Conservation (phyloP, 768 basidiomycete species). For the Piloderma croceum region DNA sequence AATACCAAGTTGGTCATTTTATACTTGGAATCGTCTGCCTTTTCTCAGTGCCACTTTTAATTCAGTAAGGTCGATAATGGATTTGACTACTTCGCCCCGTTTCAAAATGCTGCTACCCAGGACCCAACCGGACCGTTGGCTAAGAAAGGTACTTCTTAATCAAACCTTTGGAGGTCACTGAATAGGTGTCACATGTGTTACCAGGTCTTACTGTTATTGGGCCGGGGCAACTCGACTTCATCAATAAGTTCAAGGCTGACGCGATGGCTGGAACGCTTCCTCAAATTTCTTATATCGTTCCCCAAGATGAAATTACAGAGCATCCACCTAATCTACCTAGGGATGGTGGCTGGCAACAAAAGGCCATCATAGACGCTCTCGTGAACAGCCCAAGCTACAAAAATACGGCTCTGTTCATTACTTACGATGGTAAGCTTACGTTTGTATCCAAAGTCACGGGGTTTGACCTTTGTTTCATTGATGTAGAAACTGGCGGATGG, state of each 20-base stretch:
- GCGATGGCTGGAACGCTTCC: too few species aligned
- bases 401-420: constrained; percentile 5
- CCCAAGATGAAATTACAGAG: constrained; percentile 6
- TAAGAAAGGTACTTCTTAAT: constrained; percentile 1
- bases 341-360: constrained; percentile 5
- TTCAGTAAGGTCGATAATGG: constrained; percentile 5
- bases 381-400: constrained; percentile 6
- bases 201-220: too few species aligned
- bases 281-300: too few species aligned
- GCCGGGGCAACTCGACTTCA: too few species aligned
- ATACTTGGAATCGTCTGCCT: not conserved
- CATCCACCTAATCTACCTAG: constrained; percentile 5
- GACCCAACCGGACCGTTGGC: constrained; percentile 3
- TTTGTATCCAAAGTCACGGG: constrained; percentile 5
- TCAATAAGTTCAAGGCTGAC: too few species aligned
- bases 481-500: not conserved
- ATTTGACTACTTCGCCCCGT: constrained; percentile 1
- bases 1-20: constrained; percentile 1
- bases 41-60: too few species aligned
- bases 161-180: too few species aligned
- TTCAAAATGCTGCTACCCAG: constrained; percentile 1
- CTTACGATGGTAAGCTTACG: constrained; percentile 5
- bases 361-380: constrained; percentile 4
- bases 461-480: not conserved
- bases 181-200: too few species aligned